Evolutionary conservation across 2,329 filamentous ascomycete species (phyloP), one percentile per base, ranked within the genome.

Genomic region (Rugonectria rugulosa): DNA sequence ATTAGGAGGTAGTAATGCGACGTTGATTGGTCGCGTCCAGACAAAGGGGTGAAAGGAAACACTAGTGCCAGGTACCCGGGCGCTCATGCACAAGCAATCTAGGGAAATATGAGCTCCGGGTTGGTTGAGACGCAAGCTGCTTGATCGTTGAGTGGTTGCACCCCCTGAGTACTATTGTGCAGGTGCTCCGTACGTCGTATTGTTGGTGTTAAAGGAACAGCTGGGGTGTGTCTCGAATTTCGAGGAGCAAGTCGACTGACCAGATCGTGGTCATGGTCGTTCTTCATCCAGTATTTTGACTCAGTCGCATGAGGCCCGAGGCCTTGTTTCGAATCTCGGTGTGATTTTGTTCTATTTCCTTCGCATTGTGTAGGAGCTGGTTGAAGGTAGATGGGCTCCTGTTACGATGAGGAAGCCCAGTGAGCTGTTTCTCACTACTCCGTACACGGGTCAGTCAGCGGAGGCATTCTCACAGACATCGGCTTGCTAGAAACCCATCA

Each of bases 1-100:
- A 11, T 20, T 31, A 23, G 15, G 31, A 44, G 17, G 41, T 32
- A 37, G 37, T 42, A 24, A 37, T 29, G 27, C 32, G 32, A 15
- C 17, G 23, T 27, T 59, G 51, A 56, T 61, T 59, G 56, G 47
- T 40, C 12, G 36, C 38, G 21, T 14, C 36, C 51, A 50, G 29
- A 37, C 36, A 55, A 61, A 63, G 53, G 44, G 48, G 56, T 26
- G 51, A 52, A 20, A 17, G 14, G 38, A 55, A 48, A 15, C 49
- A 52, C 36, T 62, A 65, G 64, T 36, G 43, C 62, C 56, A 66
- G 59, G 54, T 62, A 66, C 56, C 62, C 62, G 57, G 53, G 55
- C 46, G 56, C 21, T 56, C 56, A 49, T 56, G 36, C 21, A 38
- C 34, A 48, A 40, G 52, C 41, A 56, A 59, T 59, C 56, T 42